Evolutionary conservation across 345 rosid species (phyloP).

Genomic region (Hibiscus tridactylites): DNA sequence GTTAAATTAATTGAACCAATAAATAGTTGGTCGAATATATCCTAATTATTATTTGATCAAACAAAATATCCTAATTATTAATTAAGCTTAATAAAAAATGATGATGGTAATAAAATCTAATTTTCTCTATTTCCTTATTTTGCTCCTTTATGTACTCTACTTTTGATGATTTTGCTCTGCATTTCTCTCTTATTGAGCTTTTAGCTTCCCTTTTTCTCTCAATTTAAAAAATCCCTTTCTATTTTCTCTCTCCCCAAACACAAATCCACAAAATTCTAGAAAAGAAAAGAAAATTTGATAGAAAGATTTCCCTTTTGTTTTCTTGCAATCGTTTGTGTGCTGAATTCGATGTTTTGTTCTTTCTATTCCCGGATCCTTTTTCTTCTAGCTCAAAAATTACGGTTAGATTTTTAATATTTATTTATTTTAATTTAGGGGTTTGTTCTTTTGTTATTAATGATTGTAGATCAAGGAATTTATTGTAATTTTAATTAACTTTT

Average conservation of each 20-base stretch:
- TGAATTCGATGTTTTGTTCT: neutral
- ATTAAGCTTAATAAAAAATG: too few relatives aligned
- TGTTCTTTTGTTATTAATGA: neutral
- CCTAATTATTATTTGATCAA: too few relatives aligned
- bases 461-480: conserved; percentile 7
- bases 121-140: neutral
- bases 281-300: neutral
- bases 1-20: too few relatives aligned
- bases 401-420: conserved; percentile 12
- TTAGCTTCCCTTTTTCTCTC: neutral
- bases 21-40: too few relatives aligned
- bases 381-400: conserved; percentile 22
- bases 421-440: neutral
- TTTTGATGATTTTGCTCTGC: neutral
- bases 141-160: neutral
- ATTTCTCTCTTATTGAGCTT: neutral
- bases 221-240: neutral
- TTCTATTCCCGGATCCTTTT: conserved; percentile 26
- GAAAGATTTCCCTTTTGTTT: neutral
- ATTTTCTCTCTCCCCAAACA: neutral
- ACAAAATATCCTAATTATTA: too few relatives aligned
- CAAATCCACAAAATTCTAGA: neutral
- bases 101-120: too few relatives aligned
- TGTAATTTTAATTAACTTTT: neutral
- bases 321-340: neutral